Evolutionary conservation across 805 yeast species (phyloP).

Genomic region (Jamesozyma piceae): DNA sequence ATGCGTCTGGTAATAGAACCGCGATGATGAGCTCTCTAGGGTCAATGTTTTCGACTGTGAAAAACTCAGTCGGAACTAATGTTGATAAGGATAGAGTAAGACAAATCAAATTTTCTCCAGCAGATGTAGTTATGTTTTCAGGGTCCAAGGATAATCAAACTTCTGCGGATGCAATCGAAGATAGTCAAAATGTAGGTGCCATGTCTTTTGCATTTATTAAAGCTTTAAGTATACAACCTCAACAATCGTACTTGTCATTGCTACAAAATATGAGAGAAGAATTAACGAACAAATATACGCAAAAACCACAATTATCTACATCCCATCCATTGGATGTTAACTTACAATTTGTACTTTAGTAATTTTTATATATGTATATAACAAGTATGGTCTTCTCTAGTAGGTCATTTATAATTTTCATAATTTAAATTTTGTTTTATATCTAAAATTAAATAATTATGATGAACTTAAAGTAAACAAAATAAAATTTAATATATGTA

Average conservation of each 20-base stretch:
- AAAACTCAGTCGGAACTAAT: slow-evolving; percentile 32
- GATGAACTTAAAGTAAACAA: neutral
- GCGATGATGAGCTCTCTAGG: slow-evolving; percentile 37
- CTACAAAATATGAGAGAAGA: slow-evolving; percentile 62
- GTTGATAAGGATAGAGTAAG: slow-evolving; percentile 37
- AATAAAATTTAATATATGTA: no score
- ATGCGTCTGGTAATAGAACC: slow-evolving; percentile 47
- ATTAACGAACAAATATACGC: slow-evolving; percentile 56
- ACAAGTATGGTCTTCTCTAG: no score
- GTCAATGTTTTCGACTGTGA: slow-evolving; percentile 37
- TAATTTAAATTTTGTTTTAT: no score
- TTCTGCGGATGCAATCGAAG: slow-evolving; percentile 69
- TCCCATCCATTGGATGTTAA: slow-evolving; percentile 73
- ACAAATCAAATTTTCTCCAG: slow-evolving; percentile 57
- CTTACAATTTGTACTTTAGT: slow-evolving; percentile 39
- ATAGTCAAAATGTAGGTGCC: slow-evolving; percentile 71
- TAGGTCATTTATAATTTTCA: no score
- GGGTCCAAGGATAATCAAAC: slow-evolving; percentile 85
- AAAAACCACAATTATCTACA: slow-evolving; percentile 73
- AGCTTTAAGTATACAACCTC: slow-evolving; percentile 51
- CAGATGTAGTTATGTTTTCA: slow-evolving; percentile 65
- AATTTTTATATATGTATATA: no score
- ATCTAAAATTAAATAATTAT: no score
- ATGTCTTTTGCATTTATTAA: slow-evolving; percentile 71
- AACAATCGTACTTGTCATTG: slow-evolving; percentile 59